Base-by-base conservation (phyloP, 345 rosid species). In the Geranium rotundifolium region DNA sequence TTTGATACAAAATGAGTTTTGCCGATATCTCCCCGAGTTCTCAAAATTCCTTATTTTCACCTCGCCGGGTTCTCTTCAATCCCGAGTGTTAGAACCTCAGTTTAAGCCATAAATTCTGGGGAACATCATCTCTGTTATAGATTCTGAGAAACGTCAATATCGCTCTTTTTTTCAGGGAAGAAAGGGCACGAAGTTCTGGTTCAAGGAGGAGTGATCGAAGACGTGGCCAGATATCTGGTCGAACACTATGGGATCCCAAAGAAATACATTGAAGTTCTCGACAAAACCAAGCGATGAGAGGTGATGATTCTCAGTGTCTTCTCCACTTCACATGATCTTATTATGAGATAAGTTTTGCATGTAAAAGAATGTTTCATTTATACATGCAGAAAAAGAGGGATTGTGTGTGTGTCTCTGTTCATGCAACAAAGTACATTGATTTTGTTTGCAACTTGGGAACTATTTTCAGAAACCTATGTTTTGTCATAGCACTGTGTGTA, bases 131-230 rank as follows among this genome's bases (percentile, higher is more conserved):
- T 34, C 0, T 4, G 1, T 34, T 34, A 34, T 34, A 4, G 10
- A 34, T 8, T 34, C 41, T 34, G 41, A 34, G 41, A 34, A 34
- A 34, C 10, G 0, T 34, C 61, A 58, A 19, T 29, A 23, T 46
- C 57, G 54, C 12, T 49, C 10, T 27, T 39, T 31, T 0, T 63
- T 66, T 34, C 84, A 92, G 98, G 98, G 68, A 92, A 92, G 76
- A 92, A 89, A 75, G 98, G 98, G 57, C 69, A 29, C 2, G 98
- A 92, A 74, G 86, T 92, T 68, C 73, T 92, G 70, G 82, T 92
- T 75, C 98, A 92, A 76, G 98, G 98, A 63, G 95, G 93, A 27
- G 96, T 89, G 66, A 87, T 92, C 57, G 91, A 87, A 17, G 85
- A 89, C 73, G 71, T 92, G 56, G 97, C 90, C 10, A 83, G 81